Conservation (phyloP, 306 rosid genomes). For the Castanospermum australe region DNA sequence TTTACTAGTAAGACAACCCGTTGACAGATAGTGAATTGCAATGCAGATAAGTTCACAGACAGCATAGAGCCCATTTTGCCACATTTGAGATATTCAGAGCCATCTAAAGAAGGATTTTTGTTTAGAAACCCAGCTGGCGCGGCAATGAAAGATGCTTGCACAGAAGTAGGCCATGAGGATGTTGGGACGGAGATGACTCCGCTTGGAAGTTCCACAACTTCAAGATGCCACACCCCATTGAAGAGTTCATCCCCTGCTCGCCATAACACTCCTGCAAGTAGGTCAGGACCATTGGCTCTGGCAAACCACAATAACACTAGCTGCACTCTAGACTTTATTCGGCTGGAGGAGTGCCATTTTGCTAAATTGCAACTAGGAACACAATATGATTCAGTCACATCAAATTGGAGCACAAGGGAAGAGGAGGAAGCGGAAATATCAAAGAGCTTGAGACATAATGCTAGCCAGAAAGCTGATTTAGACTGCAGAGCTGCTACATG, state of each 20-base stretch:
- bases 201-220: conserved; percentile 90
- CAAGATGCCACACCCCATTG: conserved; percentile 90
- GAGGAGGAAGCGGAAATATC: conserved; percentile 96
- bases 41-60: conserved; percentile 91
- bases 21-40: conserved; percentile 33
- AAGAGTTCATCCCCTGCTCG: conserved; percentile 84
- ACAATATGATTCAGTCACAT: conserved; percentile 64
- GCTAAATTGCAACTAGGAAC: conserved; percentile 73
- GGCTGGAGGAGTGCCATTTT: conserved; percentile 83
- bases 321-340: conserved; percentile 50
- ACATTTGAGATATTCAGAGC: conserved; percentile 53
- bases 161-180: conserved; percentile 60
- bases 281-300: conserved; percentile 79
- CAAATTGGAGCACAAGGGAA: conserved; percentile 93
- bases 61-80: conserved; percentile 55
- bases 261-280: conserved; percentile 82
- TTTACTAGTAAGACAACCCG: not conserved
- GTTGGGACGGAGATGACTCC: conserved; percentile 96
- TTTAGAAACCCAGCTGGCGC: conserved; percentile 57
- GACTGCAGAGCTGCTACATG: conserved; percentile 73
- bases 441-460: conserved; percentile 85
- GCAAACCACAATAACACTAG: conserved; percentile 31
- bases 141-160: conserved; percentile 55
- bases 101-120: conserved; percentile 68
- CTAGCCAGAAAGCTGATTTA: conserved; percentile 53